Evolutionary conservation across 768 basidiomycete genomes (phyloP), one percentile per base, ranked within the genome.

Genomic region (Mycena olivaceomarginata): DNA sequence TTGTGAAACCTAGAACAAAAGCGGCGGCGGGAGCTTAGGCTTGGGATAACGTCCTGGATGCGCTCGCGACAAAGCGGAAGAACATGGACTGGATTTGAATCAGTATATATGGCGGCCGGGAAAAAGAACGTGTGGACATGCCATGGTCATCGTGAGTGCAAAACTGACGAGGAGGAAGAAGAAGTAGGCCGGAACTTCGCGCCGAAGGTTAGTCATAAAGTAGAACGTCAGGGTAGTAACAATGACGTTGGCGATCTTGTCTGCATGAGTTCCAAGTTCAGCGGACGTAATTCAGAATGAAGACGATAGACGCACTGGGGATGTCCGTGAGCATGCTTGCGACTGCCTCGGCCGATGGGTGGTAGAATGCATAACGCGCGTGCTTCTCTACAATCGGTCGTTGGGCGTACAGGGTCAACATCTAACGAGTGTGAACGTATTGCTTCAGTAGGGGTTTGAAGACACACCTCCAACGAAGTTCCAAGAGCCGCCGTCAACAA

Each of bases 351-450:
- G n/a, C 75, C 9, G 16, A 83, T 18, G 86, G 85, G 76, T 89
- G 88, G 74, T 85, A 85, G 64, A 88, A 85, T 48, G 89, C 87
- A 76, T 85, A 89, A 31, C 83, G 81, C 11, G 83, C 80, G 66
- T 90, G 88, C 63, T 87, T 88, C 68, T 87, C 85, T 40, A 88
- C 77, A 65, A 88, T 87, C 25, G 86, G 83, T 39, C 87, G 85
- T 77, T 79, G 82, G 16, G 75, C 81, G 60, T 81, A 82, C 31
- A 82, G 48, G 1, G 80, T 81, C 20, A 83, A 79, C 64, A 85
- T 86, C 81, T 82, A 40, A 5, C 31, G 31, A 31, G 31, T 31
- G 2, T 31, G 31, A 31, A 31, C 31, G 4, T 31, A 31, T 31
- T 31, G 31, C 31, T 31, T 31, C 3, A 31, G 31, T 3, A 31